Percentiles rank a stretch among this genome's conserved stretches.
These are phyloP conservation scores for Rhodomyrtus psidioides DNA, from an alignment of 441 rosid genomes.

Conservation along the genomic window DNA sequence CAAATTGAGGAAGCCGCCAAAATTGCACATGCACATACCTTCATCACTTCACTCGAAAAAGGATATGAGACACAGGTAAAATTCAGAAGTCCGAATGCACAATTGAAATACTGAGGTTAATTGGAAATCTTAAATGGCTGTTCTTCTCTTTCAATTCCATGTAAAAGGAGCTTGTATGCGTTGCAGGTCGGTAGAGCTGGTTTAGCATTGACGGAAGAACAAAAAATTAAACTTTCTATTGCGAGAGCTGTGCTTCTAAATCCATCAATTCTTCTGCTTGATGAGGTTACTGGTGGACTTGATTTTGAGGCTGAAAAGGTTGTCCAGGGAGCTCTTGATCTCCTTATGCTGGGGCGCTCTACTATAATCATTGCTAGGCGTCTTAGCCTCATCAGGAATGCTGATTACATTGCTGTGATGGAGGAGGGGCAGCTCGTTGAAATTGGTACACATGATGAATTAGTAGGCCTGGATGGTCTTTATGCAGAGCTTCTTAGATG, in stretches of 20 bases:
- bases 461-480: slow-evolving; percentile 68
- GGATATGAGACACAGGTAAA: slow-evolving; percentile 96
- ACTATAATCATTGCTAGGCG: slow-evolving; percentile 96
- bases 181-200: slow-evolving; percentile 96
- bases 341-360: slow-evolving; percentile 96
- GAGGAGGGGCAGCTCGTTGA: slow-evolving; percentile 99
- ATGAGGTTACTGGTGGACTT: slow-evolving; percentile 98
- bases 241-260: slow-evolving; percentile 96
- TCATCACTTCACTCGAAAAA: slow-evolving; percentile 83
- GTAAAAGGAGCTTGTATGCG: neutral
- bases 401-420: slow-evolving; percentile 99
- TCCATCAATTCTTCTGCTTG: slow-evolving; percentile 91
- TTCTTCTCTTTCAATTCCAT: neutral
- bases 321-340: slow-evolving; percentile 92
- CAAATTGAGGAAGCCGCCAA: slow-evolving; percentile 98
- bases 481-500: slow-evolving; percentile 95
- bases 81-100: neutral
- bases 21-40: slow-evolving; percentile 94
- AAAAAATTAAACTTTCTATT: slow-evolving; percentile 88
- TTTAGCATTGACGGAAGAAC: slow-evolving; percentile 82
- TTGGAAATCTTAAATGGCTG: neutral
- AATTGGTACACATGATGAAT: slow-evolving; percentile 98
- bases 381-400: slow-evolving; percentile 90
- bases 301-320: slow-evolving; percentile 95
- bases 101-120: neutral